Conservation (phyloP, 106 monocot genomes). For the Xerophyta viscosa region DNA sequence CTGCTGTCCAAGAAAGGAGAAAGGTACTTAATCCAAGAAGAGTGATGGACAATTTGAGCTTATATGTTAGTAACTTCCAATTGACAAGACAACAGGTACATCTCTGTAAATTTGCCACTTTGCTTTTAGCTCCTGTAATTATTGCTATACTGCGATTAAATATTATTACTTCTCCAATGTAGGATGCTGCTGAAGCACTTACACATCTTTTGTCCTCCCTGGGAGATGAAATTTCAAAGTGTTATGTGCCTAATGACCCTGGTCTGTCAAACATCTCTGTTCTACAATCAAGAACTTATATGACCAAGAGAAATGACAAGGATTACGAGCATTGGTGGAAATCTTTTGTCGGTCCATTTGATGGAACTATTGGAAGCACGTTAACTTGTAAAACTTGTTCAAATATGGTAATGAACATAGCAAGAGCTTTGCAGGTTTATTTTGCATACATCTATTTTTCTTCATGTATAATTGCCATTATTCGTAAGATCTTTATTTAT, state of each 20-base stretch:
- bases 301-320: constrained; percentile 17
- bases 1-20: constrained; percentile 34
- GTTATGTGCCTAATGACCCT: constrained; percentile 21
- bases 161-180: constrained; percentile 10
- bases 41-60: constrained; percentile 63
- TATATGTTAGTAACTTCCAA: constrained; percentile 55
- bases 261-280: constrained; percentile 43
- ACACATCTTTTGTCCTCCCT: constrained; percentile 68
- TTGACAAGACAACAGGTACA: constrained; percentile 76
- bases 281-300: constrained; percentile 37
- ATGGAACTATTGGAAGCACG: constrained; percentile 68
- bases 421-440: no score
- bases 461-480: no score
- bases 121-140: no score
- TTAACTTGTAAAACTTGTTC: constrained; percentile 69
- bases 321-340: constrained; percentile 44
- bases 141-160: background rate
- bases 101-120: background rate
- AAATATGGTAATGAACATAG: constrained; percentile 34
- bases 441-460: no score
- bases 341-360: constrained; percentile 53
- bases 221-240: constrained; percentile 47
- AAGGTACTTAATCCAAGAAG: constrained; percentile 47
- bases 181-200: constrained; percentile 96
- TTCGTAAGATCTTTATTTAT: no score